phyloP scores from a whole-genome alignment of 1,284 basidiomycete genomes.

The Tilletiopsis washingtonensis region DNA sequence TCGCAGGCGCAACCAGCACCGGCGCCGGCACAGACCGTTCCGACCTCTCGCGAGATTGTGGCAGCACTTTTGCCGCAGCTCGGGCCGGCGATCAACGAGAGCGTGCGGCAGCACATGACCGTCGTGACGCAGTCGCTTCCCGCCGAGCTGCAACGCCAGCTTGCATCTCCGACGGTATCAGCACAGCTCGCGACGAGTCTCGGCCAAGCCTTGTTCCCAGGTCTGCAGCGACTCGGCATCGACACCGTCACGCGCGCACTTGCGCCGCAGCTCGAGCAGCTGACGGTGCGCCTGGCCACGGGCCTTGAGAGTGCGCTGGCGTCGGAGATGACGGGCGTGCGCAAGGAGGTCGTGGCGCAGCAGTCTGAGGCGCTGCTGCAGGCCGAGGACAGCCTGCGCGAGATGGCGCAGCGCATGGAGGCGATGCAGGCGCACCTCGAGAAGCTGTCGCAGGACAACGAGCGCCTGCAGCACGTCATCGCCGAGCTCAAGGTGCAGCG shows the following conservation, averaged over 20 bases:
- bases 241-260: conserved; percentile 22
- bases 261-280: conserved; percentile 25
- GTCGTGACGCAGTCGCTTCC: conserved; percentile 11
- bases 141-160: conserved; percentile 16
- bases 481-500: conserved; percentile 2
- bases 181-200: conserved; percentile 19
- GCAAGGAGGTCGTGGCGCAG: conserved; percentile 19
- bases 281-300: conserved; percentile 13
- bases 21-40: too few relatives aligned
- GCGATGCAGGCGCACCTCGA: neutral
- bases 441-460: neutral
- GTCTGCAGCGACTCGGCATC: conserved; percentile 23
- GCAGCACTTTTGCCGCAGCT: neutral
- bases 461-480: conserved; percentile 1
- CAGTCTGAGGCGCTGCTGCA: conserved; percentile 14
- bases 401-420: conserved; percentile 1
- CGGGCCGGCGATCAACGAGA: neutral
- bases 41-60: neutral
- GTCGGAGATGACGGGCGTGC: conserved; percentile 18
- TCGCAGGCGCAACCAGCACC: too few relatives aligned
- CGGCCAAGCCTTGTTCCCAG: conserved; percentile 18
- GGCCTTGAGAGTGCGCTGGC: conserved; percentile 14
- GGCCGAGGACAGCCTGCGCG: conserved; percentile 4
- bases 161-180: conserved; percentile 16
- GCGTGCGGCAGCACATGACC: neutral